These are phyloP conservation scores for Ceratobasidium sp. DNA, from an alignment of 1,284 basidiomycete species.

Conservation along the genomic window DNA sequence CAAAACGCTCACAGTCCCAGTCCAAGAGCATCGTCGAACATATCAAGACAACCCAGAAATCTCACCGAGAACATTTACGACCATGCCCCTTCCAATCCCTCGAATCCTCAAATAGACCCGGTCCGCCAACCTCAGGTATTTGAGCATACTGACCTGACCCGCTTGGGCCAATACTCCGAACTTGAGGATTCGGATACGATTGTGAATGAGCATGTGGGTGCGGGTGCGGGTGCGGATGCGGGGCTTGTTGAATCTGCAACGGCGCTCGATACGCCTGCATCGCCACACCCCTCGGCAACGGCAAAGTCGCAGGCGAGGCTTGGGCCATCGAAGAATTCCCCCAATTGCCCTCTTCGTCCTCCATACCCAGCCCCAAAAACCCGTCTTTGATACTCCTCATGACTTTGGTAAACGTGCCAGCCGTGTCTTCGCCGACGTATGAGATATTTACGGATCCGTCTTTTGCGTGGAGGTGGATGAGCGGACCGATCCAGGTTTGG, in stretches of 20 bases:
- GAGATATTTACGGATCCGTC: conserved; percentile 36
- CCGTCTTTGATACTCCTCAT: conserved; percentile 40
- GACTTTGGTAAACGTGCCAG: conserved; percentile 36
- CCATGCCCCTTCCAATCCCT: background rate
- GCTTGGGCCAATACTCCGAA: background rate
- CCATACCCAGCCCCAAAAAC: background rate
- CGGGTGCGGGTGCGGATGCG: background rate
- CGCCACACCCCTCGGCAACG: conserved; percentile 6
- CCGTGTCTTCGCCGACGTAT: conserved; percentile 34
- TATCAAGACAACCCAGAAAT: background rate
- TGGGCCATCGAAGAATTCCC: background rate
- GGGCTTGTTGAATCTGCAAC: too few relatives aligned
- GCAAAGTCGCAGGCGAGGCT: background rate
- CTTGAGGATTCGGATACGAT: background rate
- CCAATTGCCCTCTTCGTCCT: conserved; percentile 17
- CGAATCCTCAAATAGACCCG: conserved; percentile 9
- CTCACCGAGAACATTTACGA: background rate
- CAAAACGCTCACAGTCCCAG: background rate
- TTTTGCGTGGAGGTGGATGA: conserved; percentile 13
- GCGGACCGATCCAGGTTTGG: conserved; percentile 33
- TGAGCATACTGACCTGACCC: background rate
- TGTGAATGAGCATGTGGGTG: background rate
- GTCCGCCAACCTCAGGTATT: background rate
- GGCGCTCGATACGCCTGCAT: conserved; percentile 27
- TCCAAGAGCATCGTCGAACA: background rate